These are phyloP conservation scores for Malassezia japonica DNA, from an alignment of 1,284 basidiomycete species.

Conservation along the genomic window DNA sequence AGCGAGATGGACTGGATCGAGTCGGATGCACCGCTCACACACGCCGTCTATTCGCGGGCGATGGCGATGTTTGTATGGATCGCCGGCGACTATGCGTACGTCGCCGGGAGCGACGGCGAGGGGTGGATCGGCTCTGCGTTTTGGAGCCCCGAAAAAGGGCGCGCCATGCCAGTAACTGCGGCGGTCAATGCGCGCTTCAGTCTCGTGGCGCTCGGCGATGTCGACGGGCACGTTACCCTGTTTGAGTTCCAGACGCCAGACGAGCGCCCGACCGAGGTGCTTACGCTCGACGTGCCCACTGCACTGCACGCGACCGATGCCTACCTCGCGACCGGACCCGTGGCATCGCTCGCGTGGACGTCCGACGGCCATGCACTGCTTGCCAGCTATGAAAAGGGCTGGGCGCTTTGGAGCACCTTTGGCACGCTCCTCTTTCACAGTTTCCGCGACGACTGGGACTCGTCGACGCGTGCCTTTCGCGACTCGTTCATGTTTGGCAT, in stretches of 20 bases:
- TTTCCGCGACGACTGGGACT: conserved; percentile 61
- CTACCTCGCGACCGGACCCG: conserved; percentile 57
- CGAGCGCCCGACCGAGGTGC: conserved; percentile 20
- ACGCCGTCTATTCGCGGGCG: conserved; percentile 29
- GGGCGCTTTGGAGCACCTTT: conserved; percentile 83
- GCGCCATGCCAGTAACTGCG: not conserved
- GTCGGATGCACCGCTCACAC: not conserved
- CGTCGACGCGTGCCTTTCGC: conserved; percentile 51
- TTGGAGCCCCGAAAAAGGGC: not conserved
- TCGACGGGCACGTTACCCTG: conserved; percentile 52
- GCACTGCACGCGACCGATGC: conserved; percentile 45
- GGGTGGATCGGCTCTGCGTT: not conserved
- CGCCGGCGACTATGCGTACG: not conserved
- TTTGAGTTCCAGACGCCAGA: conserved; percentile 30
- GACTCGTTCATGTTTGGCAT: conserved; percentile 79
- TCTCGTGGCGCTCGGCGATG: conserved; percentile 69
- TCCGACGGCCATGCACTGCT: conserved; percentile 97
- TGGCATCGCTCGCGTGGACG: conserved; percentile 56
- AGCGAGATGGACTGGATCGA: not conserved
- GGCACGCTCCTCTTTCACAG: conserved; percentile 69
- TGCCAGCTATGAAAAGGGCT: conserved; percentile 81
- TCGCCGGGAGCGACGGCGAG: not conserved
- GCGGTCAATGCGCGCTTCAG: conserved; percentile 74
- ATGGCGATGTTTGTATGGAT: conserved; percentile 40
- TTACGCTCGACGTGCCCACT: conserved; percentile 33